These are phyloP conservation scores for Triangularia verruculosa DNA, from an alignment of 2,329 filamentous ascomycete genomes.

Conservation along the genomic window DNA sequence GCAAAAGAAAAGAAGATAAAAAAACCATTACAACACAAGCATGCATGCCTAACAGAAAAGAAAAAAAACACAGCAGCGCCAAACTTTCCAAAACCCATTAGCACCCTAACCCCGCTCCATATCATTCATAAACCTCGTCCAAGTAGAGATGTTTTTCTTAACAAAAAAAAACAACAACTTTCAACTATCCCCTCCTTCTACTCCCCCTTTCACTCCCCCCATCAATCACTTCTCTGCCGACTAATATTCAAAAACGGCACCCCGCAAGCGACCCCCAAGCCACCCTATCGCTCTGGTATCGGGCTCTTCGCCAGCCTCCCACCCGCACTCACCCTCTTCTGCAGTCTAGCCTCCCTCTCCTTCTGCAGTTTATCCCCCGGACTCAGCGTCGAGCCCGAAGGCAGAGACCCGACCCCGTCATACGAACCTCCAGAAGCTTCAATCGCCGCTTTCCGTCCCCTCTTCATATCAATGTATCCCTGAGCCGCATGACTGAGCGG, in stretches of 20 bases:
- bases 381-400: conserved; percentile 1
- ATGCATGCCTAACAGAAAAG: background rate
- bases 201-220: background rate
- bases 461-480: conserved; percentile 79
- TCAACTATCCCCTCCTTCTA: too few species aligned
- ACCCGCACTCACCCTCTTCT: conserved; percentile 77
- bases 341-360: conserved; percentile 66
- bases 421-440: conserved; percentile 38
- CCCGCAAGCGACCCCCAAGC: conserved; percentile 23
- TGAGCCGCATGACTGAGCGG: conserved; percentile 78
- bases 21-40: background rate
- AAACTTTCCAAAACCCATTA: background rate
- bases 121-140: too few species aligned
- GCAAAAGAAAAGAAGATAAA: background rate
- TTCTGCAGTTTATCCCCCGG: conserved; percentile 43
- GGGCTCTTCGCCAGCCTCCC: conserved; percentile 66
- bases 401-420: conserved; percentile 39
- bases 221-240: background rate
- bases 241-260: conserved; percentile 19
- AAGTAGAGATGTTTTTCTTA: too few species aligned
- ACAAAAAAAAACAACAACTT: too few species aligned
- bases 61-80: conserved; percentile 2
- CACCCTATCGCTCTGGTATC: conserved; percentile 57
- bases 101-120: background rate
- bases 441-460: conserved; percentile 46